Conservation (phyloP, 176 grass and related monocot genomes). For the Oryza officinalis region DNA sequence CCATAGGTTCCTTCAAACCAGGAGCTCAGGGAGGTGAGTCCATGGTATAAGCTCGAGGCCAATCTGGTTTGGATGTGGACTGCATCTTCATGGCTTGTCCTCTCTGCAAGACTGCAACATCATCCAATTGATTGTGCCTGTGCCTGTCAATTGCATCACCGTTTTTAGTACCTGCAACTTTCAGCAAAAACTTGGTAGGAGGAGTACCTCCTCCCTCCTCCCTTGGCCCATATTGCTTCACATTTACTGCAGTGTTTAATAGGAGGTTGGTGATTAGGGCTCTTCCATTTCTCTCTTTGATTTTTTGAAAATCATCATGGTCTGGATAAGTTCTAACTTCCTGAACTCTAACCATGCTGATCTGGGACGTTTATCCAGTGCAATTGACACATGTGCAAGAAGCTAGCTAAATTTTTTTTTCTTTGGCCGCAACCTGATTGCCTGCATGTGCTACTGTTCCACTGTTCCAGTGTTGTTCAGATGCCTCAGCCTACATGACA, state of each 20-base stretch:
- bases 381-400: neutral
- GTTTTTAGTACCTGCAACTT: neutral
- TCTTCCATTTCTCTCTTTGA: neutral
- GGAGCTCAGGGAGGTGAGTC: constrained; percentile 19
- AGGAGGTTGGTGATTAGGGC: neutral
- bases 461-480: neutral
- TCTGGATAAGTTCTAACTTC: constrained; percentile 21
- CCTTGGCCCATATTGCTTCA: neutral
- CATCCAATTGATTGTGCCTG: constrained; percentile 5
- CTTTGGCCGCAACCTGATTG: neutral
- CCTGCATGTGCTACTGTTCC: neutral
- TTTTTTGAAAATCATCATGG: neutral
- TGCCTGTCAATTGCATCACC: neutral
- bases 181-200: neutral
- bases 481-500: neutral
- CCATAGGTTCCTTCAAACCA: constrained; percentile 60
- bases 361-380: constrained; percentile 28
- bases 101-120: neutral
- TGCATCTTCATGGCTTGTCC: neutral
- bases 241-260: neutral
- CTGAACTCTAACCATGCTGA: constrained; percentile 1
- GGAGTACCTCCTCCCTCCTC: neutral
- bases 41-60: constrained; percentile 14
- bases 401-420: neutral
- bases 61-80: constrained; percentile 31